Evolutionary conservation across 306 rosid genomes (phyloP), one percentile per base, ranked within the genome.

Genomic region (Arachis stenosperma): DNA sequence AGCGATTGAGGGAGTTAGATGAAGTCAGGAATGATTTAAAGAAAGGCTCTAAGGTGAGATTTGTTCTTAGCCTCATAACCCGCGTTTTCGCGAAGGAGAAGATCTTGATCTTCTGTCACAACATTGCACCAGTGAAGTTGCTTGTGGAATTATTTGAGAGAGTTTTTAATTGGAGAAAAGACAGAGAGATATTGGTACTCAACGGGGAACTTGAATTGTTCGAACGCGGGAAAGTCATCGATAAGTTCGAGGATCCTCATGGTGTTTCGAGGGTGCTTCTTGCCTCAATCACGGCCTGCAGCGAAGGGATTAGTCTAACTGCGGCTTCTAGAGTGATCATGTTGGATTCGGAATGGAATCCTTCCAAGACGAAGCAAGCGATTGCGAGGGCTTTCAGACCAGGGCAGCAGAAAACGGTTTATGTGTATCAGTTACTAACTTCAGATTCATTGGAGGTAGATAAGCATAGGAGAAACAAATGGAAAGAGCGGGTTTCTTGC

Each of bases 401-500:
- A 0, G 97, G 98, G 41, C 97, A 93, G 85, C 90, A 85, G 60
- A 93, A 75, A 74, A 78, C 91, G 70, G 98, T 91, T 2, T 91
- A 91, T 75, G 98, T 93, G 58, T 93, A 93, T 86, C 97, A 84
- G 75, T 90, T 93, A 4, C 70, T 93, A 78, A 86, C 86, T 43
- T 80, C 98, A 2, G 94, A 91, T 30, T 89, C 97, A 2, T 67
- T 93, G 56, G 98, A 93, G 85, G 97, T 89, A 73, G 91, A 89
- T 33, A 93, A 91, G 80, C 84, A 88, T 59, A 14, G 79, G 37
- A 82, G 90, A 79, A 91, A 94, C 27, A 88, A 94, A 6, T 85
- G 98, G 98, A 93, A 93, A 80, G 98, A 90, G 72, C 86, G 97
- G 97, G 97, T 93, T 3, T 91, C 97, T 3, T 86, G 88, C 79